Base-by-base conservation (phyloP, 352 stramenopile species). In the Globisporangium perplexum region DNA sequence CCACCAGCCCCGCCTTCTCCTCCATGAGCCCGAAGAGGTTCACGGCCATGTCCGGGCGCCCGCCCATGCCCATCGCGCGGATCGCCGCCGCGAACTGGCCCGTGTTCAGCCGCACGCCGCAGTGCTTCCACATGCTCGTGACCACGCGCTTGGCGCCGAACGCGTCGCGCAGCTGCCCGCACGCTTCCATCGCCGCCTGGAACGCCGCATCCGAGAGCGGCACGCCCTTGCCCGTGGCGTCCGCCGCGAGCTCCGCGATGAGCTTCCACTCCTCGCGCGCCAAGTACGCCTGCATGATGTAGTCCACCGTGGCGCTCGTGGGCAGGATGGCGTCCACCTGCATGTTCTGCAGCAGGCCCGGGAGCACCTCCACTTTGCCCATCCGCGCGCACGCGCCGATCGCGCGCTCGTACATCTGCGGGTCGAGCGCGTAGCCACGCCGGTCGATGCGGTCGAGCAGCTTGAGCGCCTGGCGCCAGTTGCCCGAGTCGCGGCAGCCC, bases 241-340 rank as follows among this genome's bases (percentile, higher is more conserved):
- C 65, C 30, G 64, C 62, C 17, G 72, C 76, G 20, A 84, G 50
- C 15, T 75, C 61, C 8, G 83, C 74, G 24, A 93, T 76, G 30
- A 78, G 65, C 1, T 69, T 53, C 75, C 77, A 87, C 43, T 88
- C 68, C 36, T 88, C 72, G 52, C 76, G 75, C 23, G 77, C 76
- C 60, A 93, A 55, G 50, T 90, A 88, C 18, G 77, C 73, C 56
- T 93, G 83, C 57, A 91, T 77, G 43, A 91, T 74, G 48, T 89
- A 85, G 67, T 93, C 83, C 44, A 93, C 71, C 7, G 77, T 91
- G 39, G 70, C 68, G 52, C 69, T 65, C 1, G 81, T 92, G 22
- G 83, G 74, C 35, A 67, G 55, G 17, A 93, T 65, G 49, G 72
- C 53, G 56, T 93, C 83, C 20, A 86, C 71, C 15, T 74, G 51